Percentiles rank a stretch among this genome's conserved stretches.
phyloP scores from a whole-genome alignment of 2,329 filamentous ascomycete genomes.

The Daldinia eschscholtzii region DNA sequence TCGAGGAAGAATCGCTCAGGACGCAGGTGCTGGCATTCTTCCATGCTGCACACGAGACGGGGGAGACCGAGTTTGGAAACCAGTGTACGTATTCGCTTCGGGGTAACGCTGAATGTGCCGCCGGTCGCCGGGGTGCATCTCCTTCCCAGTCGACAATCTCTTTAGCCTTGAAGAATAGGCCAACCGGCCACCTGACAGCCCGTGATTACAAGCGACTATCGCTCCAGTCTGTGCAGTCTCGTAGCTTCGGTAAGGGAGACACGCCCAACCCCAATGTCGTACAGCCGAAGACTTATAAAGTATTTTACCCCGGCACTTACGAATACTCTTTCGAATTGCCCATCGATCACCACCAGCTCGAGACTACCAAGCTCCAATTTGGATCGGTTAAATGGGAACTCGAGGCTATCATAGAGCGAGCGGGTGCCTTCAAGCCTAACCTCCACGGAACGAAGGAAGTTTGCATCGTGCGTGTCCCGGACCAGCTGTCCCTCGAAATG shows the following conservation, averaged over 20 bases:
- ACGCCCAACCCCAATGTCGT: slow-evolving; percentile 70
- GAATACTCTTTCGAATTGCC: slow-evolving; percentile 85
- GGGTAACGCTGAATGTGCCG: slow-evolving; percentile 51
- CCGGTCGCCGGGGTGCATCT: slow-evolving; percentile 48
- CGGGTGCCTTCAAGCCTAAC: slow-evolving; percentile 91
- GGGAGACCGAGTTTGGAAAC: slow-evolving; percentile 73
- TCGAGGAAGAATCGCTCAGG: slow-evolving; percentile 86
- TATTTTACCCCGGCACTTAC: slow-evolving; percentile 80
- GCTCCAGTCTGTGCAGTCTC: slow-evolving; percentile 82
- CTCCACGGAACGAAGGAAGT: slow-evolving; percentile 86
- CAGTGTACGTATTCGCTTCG: slow-evolving; percentile 69
- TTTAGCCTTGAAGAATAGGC: slow-evolving; percentile 51
- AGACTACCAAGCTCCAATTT: slow-evolving; percentile 88
- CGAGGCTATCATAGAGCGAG: slow-evolving; percentile 85
- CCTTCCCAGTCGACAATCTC: slow-evolving; percentile 52
- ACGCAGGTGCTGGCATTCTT: slow-evolving; percentile 94
- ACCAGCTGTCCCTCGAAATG: slow-evolving; percentile 89
- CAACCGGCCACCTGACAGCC: slow-evolving; percentile 54
- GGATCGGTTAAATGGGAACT: slow-evolving; percentile 90
- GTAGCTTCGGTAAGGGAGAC: slow-evolving; percentile 88
- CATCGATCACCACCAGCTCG: slow-evolving; percentile 87
- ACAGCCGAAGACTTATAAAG: slow-evolving; percentile 81
- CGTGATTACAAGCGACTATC: slow-evolving; percentile 77
- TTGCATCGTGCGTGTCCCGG: slow-evolving; percentile 83
- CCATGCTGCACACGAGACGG: slow-evolving; percentile 76